These are phyloP conservation scores for Fusarium sterilihyphosum DNA, from an alignment of 2,329 filamentous ascomycete genomes.

Conservation along the genomic window DNA sequence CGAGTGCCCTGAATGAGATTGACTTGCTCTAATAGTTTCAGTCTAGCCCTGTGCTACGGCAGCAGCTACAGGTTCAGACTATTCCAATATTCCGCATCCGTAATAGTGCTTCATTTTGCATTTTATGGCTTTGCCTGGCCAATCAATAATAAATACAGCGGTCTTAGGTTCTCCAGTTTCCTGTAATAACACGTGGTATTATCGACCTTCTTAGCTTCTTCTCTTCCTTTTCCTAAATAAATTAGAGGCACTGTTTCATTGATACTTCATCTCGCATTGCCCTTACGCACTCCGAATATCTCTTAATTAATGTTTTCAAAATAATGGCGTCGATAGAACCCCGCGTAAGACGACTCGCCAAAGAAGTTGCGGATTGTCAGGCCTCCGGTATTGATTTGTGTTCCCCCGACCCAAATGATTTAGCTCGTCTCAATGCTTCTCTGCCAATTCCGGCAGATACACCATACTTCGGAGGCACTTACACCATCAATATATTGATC, in stretches of 20 bases:
- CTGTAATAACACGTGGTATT: background rate
- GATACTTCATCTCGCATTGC: background rate
- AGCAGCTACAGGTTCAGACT: background rate
- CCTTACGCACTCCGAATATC: fast-evolving
- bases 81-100: background rate
- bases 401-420: fast-evolving
- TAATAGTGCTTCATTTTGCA: background rate
- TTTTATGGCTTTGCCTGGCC: background rate
- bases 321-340: background rate
- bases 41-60: fast-evolving
- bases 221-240: too few relatives aligned
- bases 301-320: background rate
- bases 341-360: background rate
- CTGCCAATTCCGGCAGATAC: background rate
- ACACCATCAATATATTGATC: background rate
- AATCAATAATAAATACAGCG: background rate
- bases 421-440: background rate
- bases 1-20: fast-evolving
- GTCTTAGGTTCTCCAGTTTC: too few relatives aligned
- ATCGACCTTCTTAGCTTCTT: background rate
- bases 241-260: background rate
- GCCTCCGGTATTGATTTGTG: background rate
- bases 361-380: background rate
- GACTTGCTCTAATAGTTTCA: background rate
- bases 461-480: background rate